Conservation (phyloP, 2,329 filamentous ascomycete species). For the Ramichloridium luteum region DNA sequence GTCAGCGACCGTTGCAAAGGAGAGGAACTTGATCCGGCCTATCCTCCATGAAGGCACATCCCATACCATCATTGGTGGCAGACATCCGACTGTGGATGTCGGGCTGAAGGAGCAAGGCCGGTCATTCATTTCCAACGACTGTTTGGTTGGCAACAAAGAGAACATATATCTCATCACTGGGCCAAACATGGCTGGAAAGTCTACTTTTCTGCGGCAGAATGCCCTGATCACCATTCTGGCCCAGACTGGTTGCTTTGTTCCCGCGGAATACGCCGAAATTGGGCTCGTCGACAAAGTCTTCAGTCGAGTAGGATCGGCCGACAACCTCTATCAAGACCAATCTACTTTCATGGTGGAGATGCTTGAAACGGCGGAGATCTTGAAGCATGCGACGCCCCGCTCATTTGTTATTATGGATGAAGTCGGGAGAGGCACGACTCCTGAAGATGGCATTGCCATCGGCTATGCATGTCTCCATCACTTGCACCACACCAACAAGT, state of each 20-base stretch:
- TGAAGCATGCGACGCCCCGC: conserved; percentile 67
- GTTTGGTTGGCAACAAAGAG: conserved; percentile 64
- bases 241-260: conserved; percentile 85
- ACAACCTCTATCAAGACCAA: conserved; percentile 88
- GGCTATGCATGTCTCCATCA: conserved; percentile 82
- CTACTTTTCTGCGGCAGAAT: conserved; percentile 89
- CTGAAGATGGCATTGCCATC: conserved; percentile 80
- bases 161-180: conserved; percentile 58
- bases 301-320: conserved; percentile 74
- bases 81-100: conserved; percentile 84
- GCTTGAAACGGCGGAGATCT: conserved; percentile 86
- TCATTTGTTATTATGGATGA: conserved; percentile 98
- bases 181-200: conserved; percentile 98
- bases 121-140: conserved; percentile 76
- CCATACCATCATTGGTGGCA: conserved; percentile 71
- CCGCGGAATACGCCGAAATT: conserved; percentile 71
- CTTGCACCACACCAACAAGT: conserved; percentile 63
- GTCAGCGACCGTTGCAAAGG: conserved; percentile 65
- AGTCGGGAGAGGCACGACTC: conserved; percentile 86
- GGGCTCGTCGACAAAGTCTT: conserved; percentile 95
- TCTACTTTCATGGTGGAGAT: conserved; percentile 99
- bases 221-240: conserved; percentile 88
- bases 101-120: conserved; percentile 69
- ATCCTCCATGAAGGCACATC: conserved; percentile 49
- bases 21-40: conserved; percentile 63